Evolutionary conservation across 148 eudicot genomes (phyloP), one percentile per base, ranked within the genome.

Genomic region (Rhododendron henanense): DNA sequence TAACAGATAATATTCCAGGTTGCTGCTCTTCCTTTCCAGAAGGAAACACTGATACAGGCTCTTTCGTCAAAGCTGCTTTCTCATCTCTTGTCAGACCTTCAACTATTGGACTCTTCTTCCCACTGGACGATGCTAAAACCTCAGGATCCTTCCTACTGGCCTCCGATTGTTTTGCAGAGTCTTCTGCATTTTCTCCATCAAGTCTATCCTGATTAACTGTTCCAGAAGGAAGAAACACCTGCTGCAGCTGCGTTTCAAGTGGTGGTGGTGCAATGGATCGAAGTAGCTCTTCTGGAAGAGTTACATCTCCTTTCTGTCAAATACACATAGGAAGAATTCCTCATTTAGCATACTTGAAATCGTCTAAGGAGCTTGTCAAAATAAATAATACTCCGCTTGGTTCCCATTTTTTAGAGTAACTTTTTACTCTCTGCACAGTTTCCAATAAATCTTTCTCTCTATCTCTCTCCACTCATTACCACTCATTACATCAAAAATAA

Each of bases 231-330:
- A 86, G 87, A 85, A 79, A 85, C 81, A 84, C 79, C 88, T 91
- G 97, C 86, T 91, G 96, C 67, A 87, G 77, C 85, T 95, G 97
- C 19, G 86, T 78, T 79, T 97, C 98, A 48, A 95, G 90, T 69
- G 98, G 95, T 74, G 98, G 98, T 65, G 99, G 98, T 77, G 89
- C 81, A 88, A 95, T 94, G 83, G 98, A 91, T 78, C 90, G 92
- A 83, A 97, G 94, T 85, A 97, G 86, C 87, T 95, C 98, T 88
- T 91, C 94, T 51, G 99, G 99, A 88, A 97, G 94, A 85, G 93
- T 93, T 77, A 87, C 89, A 73, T 97, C 97, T 75, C 99, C 99
- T 93, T 97, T 97, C 98, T 97, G 93, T 88, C 61, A 89, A 19
- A 63, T 55, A 78, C 85, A 78, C 85, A 74, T 82, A 86, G 79